phyloP scores from a whole-genome alignment of 2,329 filamentous ascomycete species.

The Talaromyces piceae region DNA sequence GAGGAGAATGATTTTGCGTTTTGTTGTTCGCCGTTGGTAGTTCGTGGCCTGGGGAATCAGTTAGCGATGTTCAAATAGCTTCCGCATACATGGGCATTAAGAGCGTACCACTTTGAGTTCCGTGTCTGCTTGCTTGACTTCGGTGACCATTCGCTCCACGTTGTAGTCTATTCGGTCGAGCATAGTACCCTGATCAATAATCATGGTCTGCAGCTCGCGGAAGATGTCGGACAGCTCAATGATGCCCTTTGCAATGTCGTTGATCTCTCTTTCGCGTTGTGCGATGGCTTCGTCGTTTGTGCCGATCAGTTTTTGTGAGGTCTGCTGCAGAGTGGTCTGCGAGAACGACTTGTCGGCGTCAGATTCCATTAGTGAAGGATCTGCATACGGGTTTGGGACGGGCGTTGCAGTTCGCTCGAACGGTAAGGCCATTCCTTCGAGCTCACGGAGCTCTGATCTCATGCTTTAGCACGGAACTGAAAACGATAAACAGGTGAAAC shows the following conservation, averaged over 20 bases:
- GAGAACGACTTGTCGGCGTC: constrained; percentile 90
- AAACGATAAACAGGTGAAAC: constrained; percentile 13
- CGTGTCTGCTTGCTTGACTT: constrained; percentile 87
- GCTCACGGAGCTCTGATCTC: constrained; percentile 61
- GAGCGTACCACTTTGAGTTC: constrained; percentile 67
- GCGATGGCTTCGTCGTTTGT: constrained; percentile 78
- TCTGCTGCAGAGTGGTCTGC: constrained; percentile 77
- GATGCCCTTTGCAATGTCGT: constrained; percentile 95
- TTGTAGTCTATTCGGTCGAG: constrained; percentile 97
- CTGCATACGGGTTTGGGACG: constrained; percentile 60
- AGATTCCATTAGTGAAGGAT: constrained; percentile 85
- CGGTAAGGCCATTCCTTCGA: constrained; percentile 54
- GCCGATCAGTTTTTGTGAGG: constrained; percentile 47
- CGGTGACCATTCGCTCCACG: constrained; percentile 86
- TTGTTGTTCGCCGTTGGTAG: constrained; percentile 82
- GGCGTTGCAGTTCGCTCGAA: constrained; percentile 45
- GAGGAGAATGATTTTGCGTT: constrained; percentile 88
- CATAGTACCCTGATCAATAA: constrained; percentile 85
- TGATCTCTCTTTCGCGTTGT: constrained; percentile 92
- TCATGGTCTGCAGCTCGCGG: constrained; percentile 91
- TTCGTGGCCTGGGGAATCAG: constrained; percentile 54
- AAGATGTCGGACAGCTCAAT: constrained; percentile 96
- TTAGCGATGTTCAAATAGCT: not conserved
- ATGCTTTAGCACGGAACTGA: not conserved
- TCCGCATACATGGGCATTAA: not conserved